Percentiles rank a stretch among this genome's conserved stretches.
Evolutionary conservation across 371 early-diverging fungal species (phyloP).

Genomic region (Syncephalastrum racemosum): DNA sequence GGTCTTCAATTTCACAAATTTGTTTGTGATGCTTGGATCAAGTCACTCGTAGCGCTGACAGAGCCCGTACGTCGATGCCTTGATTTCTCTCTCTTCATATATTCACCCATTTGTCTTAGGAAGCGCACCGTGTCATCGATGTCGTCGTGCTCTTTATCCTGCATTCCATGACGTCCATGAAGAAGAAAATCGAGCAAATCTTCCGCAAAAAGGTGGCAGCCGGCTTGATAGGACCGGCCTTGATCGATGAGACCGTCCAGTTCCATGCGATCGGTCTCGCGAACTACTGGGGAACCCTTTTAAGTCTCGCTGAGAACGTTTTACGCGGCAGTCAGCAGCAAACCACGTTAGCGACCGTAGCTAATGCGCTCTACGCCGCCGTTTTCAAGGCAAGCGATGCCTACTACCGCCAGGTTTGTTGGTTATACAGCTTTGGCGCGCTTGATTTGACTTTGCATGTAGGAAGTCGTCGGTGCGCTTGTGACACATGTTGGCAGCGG

Average conservation of each 20-base stretch:
- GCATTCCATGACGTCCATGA: constrained; percentile 62
- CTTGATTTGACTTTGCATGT: not conserved
- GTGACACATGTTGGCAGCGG: constrained; percentile 87
- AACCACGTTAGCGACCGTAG: constrained; percentile 40
- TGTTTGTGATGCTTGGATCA: constrained; percentile 73
- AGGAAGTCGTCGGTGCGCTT: constrained; percentile 74
- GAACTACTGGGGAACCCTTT: constrained; percentile 57
- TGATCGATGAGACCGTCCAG: constrained; percentile 56
- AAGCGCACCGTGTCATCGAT: constrained; percentile 58
- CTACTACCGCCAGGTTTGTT: constrained; percentile 60
- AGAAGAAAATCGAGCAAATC: constrained; percentile 63
- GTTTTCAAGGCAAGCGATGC: constrained; percentile 59
- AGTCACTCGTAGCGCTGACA: constrained; percentile 48
- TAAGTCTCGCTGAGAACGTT: constrained; percentile 64
- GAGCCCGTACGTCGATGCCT: constrained; percentile 24
- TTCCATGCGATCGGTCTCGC: constrained; percentile 52
- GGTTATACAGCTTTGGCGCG: not conserved
- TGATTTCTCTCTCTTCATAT: too few species aligned
- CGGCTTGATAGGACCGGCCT: constrained; percentile 45
- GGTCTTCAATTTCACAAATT: constrained; percentile 70
- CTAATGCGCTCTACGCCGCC: constrained; percentile 51
- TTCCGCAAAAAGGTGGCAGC: constrained; percentile 59
- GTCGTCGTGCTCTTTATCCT: constrained; percentile 66
- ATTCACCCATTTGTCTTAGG: constrained; percentile 17
- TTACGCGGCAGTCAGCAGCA: constrained; percentile 57